These are phyloP conservation scores for Dispira simplex DNA, from an alignment of 192 early-diverging fungal species.

Conservation along the genomic window DNA sequence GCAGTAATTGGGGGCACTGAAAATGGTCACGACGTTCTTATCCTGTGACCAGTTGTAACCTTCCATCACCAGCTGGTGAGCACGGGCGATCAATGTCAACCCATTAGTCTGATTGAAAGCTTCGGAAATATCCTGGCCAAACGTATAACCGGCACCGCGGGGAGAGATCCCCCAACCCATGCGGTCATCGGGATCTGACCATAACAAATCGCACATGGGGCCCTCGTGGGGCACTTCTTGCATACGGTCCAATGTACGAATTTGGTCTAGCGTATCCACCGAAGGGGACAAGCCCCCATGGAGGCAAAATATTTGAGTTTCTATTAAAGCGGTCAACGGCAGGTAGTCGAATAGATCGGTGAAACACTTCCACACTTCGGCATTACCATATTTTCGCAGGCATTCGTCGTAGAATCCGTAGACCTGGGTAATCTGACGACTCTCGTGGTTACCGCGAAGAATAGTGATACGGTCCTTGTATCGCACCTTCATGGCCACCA, in stretches of 20 bases:
- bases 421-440: slow-evolving; percentile 96
- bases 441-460: slow-evolving; percentile 97
- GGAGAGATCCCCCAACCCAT: slow-evolving; percentile 81
- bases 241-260: slow-evolving; percentile 86
- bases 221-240: slow-evolving; percentile 84
- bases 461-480: slow-evolving; percentile 88
- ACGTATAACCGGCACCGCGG: slow-evolving; percentile 76
- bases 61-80: slow-evolving; percentile 88
- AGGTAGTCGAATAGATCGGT: slow-evolving; percentile 97
- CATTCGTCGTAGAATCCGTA: slow-evolving; percentile 99
- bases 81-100: slow-evolving; percentile 91
- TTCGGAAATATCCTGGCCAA: slow-evolving; percentile 77
- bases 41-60: slow-evolving; percentile 99
- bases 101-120: slow-evolving; percentile 92
- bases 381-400: slow-evolving; percentile 93
- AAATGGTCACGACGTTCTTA: slow-evolving; percentile 97
- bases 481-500: slow-evolving; percentile 89
- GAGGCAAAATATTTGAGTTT: slow-evolving; percentile 95
- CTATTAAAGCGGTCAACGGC: slow-evolving; percentile 89
- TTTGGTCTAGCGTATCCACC: slow-evolving; percentile 93
- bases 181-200: slow-evolving; percentile 79
- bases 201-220: slow-evolving; percentile 76
- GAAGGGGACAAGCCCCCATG: slow-evolving; percentile 94
- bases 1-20: slow-evolving; percentile 98
- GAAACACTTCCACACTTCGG: slow-evolving; percentile 96